Evolutionary conservation across 306 rosid species (phyloP).

Genomic region (Malus orientalis): DNA sequence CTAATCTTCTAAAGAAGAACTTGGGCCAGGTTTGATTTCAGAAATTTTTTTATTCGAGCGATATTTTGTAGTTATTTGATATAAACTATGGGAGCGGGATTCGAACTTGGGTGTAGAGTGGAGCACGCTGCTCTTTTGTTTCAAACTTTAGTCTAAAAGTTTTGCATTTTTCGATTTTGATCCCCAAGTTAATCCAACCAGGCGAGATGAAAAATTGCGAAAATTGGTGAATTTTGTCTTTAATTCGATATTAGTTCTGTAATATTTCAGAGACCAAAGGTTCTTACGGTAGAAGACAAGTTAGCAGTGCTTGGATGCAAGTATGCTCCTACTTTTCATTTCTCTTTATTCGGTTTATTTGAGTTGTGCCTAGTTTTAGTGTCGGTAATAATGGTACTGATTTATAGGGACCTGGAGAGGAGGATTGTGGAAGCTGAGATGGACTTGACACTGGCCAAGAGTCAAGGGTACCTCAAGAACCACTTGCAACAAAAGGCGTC

Average conservation of each 20-base stretch:
- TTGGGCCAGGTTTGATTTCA: constrained; percentile 50
- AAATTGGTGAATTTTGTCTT: background rate
- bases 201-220: background rate
- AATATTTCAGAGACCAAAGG: constrained; percentile 61
- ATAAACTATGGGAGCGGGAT: no score
- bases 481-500: constrained; percentile 37
- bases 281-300: constrained; percentile 86
- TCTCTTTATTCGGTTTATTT: background rate
- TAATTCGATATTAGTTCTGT: background rate
- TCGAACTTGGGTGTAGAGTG: background rate
- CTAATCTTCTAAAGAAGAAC: constrained; percentile 57
- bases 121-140: background rate
- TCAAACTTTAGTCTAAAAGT: background rate
- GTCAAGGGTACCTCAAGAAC: constrained; percentile 87
- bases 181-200: background rate
- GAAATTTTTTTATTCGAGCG: background rate
- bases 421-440: constrained; percentile 94
- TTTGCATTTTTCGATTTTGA: background rate
- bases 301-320: constrained; percentile 78
- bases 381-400: background rate
- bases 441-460: constrained; percentile 89
- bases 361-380: background rate
- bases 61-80: no score
- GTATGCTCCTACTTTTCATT: constrained; percentile 24
- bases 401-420: constrained; percentile 73